These are phyloP conservation scores for Nicotiana undulata DNA, from an alignment of 257 asterid species.

Conservation along the genomic window DNA sequence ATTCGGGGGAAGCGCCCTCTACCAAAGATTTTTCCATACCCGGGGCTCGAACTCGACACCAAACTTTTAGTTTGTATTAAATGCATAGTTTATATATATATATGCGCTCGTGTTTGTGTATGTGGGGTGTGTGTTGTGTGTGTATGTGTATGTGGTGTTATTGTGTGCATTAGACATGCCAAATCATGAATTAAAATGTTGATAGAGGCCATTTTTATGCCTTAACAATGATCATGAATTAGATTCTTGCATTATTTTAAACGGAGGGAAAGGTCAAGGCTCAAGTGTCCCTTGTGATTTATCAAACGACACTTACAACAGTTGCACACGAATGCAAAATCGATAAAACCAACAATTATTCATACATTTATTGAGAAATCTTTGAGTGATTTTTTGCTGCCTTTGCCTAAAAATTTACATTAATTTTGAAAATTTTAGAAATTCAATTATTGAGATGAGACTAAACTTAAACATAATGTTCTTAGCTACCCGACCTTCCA, in stretches of 20 bases:
- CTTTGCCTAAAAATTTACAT: background rate
- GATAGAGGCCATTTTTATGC: background rate
- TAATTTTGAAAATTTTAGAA: background rate
- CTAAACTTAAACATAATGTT: no score
- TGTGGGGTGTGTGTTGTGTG: no score
- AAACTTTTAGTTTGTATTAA: background rate
- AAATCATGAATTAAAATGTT: background rate
- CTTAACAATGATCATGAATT: background rate
- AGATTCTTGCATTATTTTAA: background rate
- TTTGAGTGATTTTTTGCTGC: background rate
- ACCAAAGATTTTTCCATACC: no score
- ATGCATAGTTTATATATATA: background rate
- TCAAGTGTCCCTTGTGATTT: background rate
- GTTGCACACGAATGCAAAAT: background rate
- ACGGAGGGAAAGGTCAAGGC: background rate
- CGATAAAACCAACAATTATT: background rate
- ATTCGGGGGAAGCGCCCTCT: no score
- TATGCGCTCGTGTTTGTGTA: no score
- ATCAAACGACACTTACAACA: background rate
- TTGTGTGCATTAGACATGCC: background rate
- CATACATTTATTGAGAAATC: background rate
- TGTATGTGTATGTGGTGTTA: background rate
- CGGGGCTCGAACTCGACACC: no score
- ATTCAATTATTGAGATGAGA: background rate
- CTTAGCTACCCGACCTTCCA: no score